A percentile compares a stretch with the other conserved stretches of the same genome.
Conservation (phyloP, 805 yeast species). For the Zygosaccharomyces gambellarensis region DNA sequence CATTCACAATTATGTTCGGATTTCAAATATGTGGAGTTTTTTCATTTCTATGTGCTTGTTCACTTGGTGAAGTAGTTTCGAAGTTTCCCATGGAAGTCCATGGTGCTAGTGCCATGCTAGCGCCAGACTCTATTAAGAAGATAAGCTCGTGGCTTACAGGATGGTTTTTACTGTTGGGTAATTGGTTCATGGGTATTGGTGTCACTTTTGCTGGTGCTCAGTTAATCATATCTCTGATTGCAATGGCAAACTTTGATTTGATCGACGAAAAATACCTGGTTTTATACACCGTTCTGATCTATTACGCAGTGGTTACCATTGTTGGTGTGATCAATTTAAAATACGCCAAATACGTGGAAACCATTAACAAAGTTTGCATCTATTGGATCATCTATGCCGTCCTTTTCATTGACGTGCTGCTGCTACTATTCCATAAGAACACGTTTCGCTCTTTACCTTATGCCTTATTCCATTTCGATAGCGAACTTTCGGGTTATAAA, state of each 20-base stretch:
- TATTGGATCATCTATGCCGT: slow-evolving; percentile 72
- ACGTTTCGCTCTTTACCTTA: slow-evolving; percentile 54
- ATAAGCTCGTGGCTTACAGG: slow-evolving; percentile 73
- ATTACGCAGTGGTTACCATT: slow-evolving; percentile 48
- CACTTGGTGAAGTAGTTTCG: slow-evolving; percentile 72
- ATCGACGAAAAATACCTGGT: slow-evolving; percentile 47
- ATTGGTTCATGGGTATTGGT: slow-evolving; percentile 72
- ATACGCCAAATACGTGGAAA: slow-evolving; percentile 56
- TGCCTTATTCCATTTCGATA: slow-evolving; percentile 64
- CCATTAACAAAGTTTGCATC: slow-evolving; percentile 63
- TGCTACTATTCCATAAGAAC: slow-evolving; percentile 50
- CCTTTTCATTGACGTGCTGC: slow-evolving; percentile 56
- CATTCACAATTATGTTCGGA: slow-evolving; percentile 70
- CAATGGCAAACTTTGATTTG: slow-evolving; percentile 54
- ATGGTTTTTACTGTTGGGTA: slow-evolving; percentile 68
- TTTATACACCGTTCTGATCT: slow-evolving; percentile 50
- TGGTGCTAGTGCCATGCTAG: slow-evolving; percentile 69
- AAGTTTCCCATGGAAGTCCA: slow-evolving; percentile 75
- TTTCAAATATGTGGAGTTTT: slow-evolving; percentile 63
- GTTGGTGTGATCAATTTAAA: slow-evolving; percentile 62
- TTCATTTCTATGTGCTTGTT: slow-evolving; percentile 59
- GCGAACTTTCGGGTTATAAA: slow-evolving; percentile 65
- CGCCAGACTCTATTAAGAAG: slow-evolving; percentile 52
- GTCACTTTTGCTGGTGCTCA: slow-evolving; percentile 75
- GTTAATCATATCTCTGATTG: slow-evolving; percentile 61